Base-by-base conservation (phyloP, 1,284 basidiomycete genomes). In the Sparassis latifolia region DNA sequence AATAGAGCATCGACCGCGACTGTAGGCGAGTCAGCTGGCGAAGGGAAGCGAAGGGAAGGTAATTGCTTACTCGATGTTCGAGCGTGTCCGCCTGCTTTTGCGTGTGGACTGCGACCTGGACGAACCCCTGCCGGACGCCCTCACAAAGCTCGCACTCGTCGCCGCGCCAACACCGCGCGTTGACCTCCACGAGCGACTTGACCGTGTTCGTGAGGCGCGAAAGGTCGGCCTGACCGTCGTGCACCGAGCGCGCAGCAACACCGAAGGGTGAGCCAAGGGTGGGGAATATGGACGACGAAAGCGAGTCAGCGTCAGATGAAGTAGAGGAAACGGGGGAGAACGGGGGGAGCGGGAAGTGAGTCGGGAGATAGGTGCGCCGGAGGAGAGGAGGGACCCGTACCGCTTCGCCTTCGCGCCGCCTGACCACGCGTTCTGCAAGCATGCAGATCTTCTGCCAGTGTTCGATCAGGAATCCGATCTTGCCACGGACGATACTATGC, bases 391-490 rank as follows among this genome's bases (percentile, higher is more conserved):
- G 76, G 74, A 75, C 68, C 73, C 88, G 79, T 86, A 90, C 87
- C 77, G 87, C 85, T 74, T 87, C 84, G 69, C 87, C 85, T 76
- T 92, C 89, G 62, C 88, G 79, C 69, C 92, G 82, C 69, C 86
- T 88, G 48, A 93, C 79, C 56, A 91, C 80, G 55, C 92, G 83
- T 70, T 97, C 93, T 5, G 86, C 79, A 41, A 93, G 76, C 49
- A 89, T 71, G 63, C 86, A 89, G 63, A 97, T 87, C 59, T 89
- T 83, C 62, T 93, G 92, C 87, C 92, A 93, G 63, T 92, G 85
- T 55, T 94, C 90, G 50, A 97, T 87, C 42, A 96, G 70, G 3
- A 79, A 73, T 41, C 74, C 79, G 28, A 97, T 70, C 64, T 84
- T 86, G 42, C 76, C 74, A 32, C 89, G 82, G 12, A 95, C 77